Evolutionary conservation across 2,329 filamentous ascomycete species (phyloP), one percentile per base, ranked within the genome.

Genomic region (Chaetomium sp.): DNA sequence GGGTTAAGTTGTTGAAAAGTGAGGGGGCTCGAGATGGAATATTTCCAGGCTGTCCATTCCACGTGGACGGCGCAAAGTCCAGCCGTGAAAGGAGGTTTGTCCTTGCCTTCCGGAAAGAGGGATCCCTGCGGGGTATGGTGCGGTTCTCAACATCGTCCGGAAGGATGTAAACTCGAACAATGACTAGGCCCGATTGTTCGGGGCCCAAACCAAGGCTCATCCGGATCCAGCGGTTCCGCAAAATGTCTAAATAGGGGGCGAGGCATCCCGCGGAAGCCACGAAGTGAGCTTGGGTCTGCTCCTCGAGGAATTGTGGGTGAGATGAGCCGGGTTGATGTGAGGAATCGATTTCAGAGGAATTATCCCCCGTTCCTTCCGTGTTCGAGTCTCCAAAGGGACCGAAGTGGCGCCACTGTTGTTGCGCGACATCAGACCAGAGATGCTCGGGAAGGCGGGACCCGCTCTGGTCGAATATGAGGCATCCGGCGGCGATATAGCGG

Each of bases 121-220:
- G 62, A 54, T 76, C 71, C 1, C 70, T 72, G 6, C 82, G 75
- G 41, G 79, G 72, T n/a, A 88, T 72, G 4, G 69, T 67, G 1
- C 72, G 66, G 35, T 81, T 77, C 2, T 78, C 76, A 37, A 82
- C 74, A 68, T 91, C 87, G 60, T 87, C 82, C 2, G 86, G 84
- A 2, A 88, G 75, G 4, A 87, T 62, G 62, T 86, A 84, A 0
- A 89, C 72, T 27, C 85, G 76, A 6, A 82, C 41, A 5, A 72
- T 64, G 14, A 67, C 70, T 5, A 55, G 47, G 1, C 61, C 45
- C 2, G 60, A 50, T 10, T 60, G 47, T 5, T 63, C 55, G 1
- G 55, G 12, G 42, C 61, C 64, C 3, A 67, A 27, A 2, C 63
- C 62, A 46, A 76, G 71, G n/a, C 74, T 70, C 6, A 81, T 61